Conservation (phyloP, 768 basidiomycete genomes). For the Lactarius trivialis region DNA sequence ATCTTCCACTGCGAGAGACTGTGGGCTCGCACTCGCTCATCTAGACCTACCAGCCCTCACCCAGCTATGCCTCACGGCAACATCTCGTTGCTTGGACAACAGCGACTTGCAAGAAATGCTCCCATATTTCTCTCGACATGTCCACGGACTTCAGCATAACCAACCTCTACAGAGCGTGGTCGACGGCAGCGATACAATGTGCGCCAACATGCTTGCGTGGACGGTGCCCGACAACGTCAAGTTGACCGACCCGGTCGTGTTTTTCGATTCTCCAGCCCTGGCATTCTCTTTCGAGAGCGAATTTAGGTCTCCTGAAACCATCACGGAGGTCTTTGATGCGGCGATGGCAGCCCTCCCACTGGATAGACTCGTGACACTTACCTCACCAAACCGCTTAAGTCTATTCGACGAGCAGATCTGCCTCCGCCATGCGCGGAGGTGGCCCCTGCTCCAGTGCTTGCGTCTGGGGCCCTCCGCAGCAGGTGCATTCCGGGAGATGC, state of each 20-base stretch:
- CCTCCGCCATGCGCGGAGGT: background rate
- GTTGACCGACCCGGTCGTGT: rapidly evolving
- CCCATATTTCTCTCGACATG: background rate
- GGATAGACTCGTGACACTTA: background rate
- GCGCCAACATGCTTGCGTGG: background rate
- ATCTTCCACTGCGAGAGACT: background rate
- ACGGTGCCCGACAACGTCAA: background rate
- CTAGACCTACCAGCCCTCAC: constrained; percentile 5
- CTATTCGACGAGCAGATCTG: background rate
- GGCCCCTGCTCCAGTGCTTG: background rate
- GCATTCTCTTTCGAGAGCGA: too few species aligned
- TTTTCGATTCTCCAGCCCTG: too few species aligned
- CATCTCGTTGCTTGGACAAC: background rate
- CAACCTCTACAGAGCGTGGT: constrained; percentile 3
- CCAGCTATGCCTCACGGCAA: background rate
- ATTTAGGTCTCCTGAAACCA: background rate
- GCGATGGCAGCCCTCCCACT: background rate
- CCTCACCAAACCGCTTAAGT: too few species aligned
- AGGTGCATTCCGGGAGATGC: background rate
- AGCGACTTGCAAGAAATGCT: background rate
- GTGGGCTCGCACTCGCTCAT: constrained; percentile 1
- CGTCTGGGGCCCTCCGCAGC: background rate
- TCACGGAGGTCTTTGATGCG: background rate
- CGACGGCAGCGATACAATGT: background rate
- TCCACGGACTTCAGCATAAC: background rate